A percentile compares a stretch with the other conserved stretches of the same genome.
Evolutionary conservation across 179 eudicot genomes (phyloP).

Genomic region (Amaranthus tricolor): DNA sequence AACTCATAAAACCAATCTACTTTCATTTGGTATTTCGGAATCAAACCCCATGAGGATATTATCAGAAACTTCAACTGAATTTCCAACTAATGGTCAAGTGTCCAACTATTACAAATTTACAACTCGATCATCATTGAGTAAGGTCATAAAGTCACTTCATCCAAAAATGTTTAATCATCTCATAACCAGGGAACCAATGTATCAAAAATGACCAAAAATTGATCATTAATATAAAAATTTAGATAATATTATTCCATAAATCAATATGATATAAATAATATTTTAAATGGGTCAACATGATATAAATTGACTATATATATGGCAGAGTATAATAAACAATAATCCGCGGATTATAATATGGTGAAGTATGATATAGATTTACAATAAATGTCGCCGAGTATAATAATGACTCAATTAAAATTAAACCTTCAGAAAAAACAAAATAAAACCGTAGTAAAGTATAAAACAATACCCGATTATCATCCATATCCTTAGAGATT

Average conservation of each 20-base stretch:
- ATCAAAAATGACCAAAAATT: neutral
- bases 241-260: no score
- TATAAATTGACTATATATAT: no score
- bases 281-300: no score
- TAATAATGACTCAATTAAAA: neutral
- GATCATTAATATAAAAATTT: no score
- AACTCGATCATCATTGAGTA: neutral
- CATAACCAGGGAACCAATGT: neutral
- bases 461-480: slow-evolving; percentile 40
- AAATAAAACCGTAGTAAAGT: neutral
- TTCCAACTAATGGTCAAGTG: neutral
- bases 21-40: no score
- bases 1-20: no score
- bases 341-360: no score
- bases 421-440: neutral
- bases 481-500: slow-evolving; percentile 60
- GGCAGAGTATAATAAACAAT: no score
- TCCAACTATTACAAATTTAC: neutral
- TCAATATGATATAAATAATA: no score
- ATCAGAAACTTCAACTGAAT: neutral
- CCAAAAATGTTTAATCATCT: neutral
- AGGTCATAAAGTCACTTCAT: neutral
- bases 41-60: no score
- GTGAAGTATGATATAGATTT: no score
- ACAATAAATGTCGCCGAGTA: no score